A percentile compares a stretch with the other conserved stretches of the same genome.
phyloP scores from a whole-genome alignment of 345 rosid species.

The Punica granatum region DNA sequence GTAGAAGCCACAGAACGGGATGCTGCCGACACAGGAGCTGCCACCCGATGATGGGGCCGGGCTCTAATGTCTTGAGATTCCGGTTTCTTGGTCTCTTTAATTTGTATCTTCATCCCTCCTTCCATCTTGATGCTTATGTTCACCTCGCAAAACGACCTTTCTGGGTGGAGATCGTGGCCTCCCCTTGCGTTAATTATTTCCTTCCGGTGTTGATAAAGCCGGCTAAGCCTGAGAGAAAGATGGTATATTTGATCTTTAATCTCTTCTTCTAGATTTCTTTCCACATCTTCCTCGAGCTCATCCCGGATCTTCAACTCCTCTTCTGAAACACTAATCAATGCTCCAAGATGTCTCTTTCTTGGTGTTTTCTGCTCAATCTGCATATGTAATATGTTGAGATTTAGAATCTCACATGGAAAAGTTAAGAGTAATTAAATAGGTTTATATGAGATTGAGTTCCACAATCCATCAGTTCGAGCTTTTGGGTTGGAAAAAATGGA shows the following conservation, averaged over 20 bases:
- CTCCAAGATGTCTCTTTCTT: not conserved
- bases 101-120: constrained; percentile 60
- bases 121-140: constrained; percentile 62
- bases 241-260: constrained; percentile 64
- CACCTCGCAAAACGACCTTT: constrained; percentile 36
- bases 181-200: constrained; percentile 26
- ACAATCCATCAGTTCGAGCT: too few relatives aligned
- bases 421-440: too few relatives aligned
- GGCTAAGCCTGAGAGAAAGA: constrained; percentile 56
- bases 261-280: constrained; percentile 66
- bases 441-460: too few relatives aligned
- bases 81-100: constrained; percentile 49
- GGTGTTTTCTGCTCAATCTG: not conserved
- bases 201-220: constrained; percentile 49
- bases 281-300: constrained; percentile 65
- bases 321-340: constrained; percentile 8
- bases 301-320: constrained; percentile 57
- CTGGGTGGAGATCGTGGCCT: constrained; percentile 3
- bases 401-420: not conserved
- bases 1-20: not conserved
- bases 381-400: not conserved
- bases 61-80: not conserved
- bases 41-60: not conserved
- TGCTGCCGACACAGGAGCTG: constrained; percentile 6
- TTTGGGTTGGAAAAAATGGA: too few relatives aligned